These are phyloP conservation scores for Penicillium sp. DNA, from an alignment of 2,329 filamentous ascomycete genomes.

Conservation along the genomic window DNA sequence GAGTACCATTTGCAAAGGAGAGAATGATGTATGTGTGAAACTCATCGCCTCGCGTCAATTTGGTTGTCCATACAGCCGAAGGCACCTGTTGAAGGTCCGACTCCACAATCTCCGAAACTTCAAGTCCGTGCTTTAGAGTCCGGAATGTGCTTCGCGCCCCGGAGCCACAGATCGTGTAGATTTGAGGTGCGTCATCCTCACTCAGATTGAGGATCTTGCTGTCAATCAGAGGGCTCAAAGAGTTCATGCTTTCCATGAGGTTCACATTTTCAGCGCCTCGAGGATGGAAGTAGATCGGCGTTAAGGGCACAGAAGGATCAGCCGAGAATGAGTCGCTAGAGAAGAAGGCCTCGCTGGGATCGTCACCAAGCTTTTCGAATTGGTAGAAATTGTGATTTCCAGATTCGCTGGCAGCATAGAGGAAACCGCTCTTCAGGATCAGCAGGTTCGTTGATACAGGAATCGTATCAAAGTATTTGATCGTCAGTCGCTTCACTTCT, in stretches of 20 bases:
- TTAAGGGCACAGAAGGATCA: slow-evolving; percentile 68
- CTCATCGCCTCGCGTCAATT: slow-evolving; percentile 74
- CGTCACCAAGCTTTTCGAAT: slow-evolving; percentile 94
- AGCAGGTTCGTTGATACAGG: slow-evolving; percentile 83
- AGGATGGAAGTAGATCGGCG: slow-evolving; percentile 81
- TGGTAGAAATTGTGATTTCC: slow-evolving; percentile 96
- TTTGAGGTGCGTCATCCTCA: slow-evolving; percentile 91
- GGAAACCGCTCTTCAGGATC: slow-evolving; percentile 91
- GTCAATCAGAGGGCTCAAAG: slow-evolving; percentile 87
- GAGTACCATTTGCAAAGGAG: slow-evolving; percentile 82
- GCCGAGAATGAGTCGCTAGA: slow-evolving; percentile 77
- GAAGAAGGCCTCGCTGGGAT: slow-evolving; percentile 86
- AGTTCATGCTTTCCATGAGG: slow-evolving; percentile 78
- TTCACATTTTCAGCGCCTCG: slow-evolving; percentile 77
- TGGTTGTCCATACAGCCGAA: slow-evolving; percentile 92
- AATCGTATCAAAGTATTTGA: slow-evolving; percentile 98
- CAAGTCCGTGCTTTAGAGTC: slow-evolving; percentile 85
- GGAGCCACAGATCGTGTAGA: slow-evolving; percentile 87
- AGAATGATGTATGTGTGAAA: slow-evolving; percentile 96
- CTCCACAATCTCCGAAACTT: slow-evolving; percentile 93
- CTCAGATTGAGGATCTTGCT: slow-evolving; percentile 89
- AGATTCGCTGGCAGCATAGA: slow-evolving; percentile 88
- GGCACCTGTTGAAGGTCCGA: slow-evolving; percentile 87
- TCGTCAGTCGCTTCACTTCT: slow-evolving; percentile 77
- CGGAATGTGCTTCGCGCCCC: slow-evolving; percentile 87